Evolutionary conservation across 1,139 yeast genomes (phyloP), one percentile per base, ranked within the genome.

Genomic region (Pichia sp.): DNA sequence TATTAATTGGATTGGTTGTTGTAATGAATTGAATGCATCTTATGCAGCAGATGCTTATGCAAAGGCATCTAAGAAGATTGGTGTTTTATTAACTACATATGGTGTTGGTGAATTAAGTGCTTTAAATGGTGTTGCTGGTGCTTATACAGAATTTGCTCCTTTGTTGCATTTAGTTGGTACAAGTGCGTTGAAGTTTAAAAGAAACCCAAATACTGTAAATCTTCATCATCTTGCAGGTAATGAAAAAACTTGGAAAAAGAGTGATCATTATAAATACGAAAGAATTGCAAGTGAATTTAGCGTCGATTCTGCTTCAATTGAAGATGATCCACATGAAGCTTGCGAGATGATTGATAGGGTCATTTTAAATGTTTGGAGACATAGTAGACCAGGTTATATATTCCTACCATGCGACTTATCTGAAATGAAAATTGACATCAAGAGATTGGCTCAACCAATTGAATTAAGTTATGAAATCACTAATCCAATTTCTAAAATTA

Each of bases 101-200:
- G 96, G 95, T 49, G 96, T 88, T 44, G 96, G 96, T 51, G 96
- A 87, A 67, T 75, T 87, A 52, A 80, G 87, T 48, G 95, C 95
- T 11, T 66, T 87, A 56, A 88, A 87, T 67, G 96, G 95, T 46
- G 74, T 86, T 53, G 79, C 90, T 43, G 95, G 95, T 54, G 80
- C 95, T 7, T 84, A 76, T 67, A 84, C 92, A 42, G 96, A 87
- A 66, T 81, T 76, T 62, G 80, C 79, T 35, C 95, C 95, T 9
- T 73, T 87, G 32, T 72, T 88, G 51, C 95, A 86, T 67, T 80
- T 88, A 58, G 95, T 88, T 38, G 96, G 96, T 44, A 81, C 86
- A 34, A 79, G 86, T 45, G 74, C 84, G 38, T 68, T 51, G 27
- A 53, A 53, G 9, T 40, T 45, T 2, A 52, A 55, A 27, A 46